Evolutionary conservation across 495 filamentous ascomycete species (phyloP).

Genomic region (Xylaria acuta): DNA sequence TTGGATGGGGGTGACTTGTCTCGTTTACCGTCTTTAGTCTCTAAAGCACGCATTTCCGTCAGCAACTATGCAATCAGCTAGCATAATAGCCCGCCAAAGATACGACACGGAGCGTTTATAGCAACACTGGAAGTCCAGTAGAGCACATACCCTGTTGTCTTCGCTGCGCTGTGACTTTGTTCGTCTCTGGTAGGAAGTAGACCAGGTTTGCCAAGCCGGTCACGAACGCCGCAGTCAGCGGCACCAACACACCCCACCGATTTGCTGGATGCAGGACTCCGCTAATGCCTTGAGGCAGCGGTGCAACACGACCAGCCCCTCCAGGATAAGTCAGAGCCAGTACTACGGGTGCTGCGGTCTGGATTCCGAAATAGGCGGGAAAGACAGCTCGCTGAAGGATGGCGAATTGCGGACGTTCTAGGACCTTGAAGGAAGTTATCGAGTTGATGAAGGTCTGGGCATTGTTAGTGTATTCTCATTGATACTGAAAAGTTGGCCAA

Average conservation of each 20-base stretch:
- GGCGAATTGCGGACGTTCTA: slow-evolving; percentile 81
- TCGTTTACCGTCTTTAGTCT: slow-evolving; percentile 76
- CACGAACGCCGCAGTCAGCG: slow-evolving; percentile 68
- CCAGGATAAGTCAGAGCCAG: slow-evolving; percentile 75
- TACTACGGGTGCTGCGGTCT: slow-evolving; percentile 72
- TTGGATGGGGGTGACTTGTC: slow-evolving; percentile 75
- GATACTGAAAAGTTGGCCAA: background rate
- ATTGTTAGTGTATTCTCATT: background rate
- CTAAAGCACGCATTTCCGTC: slow-evolving; percentile 29
- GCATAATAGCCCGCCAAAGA: background rate
- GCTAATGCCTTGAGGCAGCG: slow-evolving; percentile 49
- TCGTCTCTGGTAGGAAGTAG: slow-evolving; percentile 74
- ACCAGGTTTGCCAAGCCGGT: slow-evolving; percentile 70
- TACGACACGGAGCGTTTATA: background rate
- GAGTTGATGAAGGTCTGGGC: slow-evolving; percentile 79
- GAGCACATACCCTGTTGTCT: slow-evolving; percentile 72
- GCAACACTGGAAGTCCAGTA: background rate
- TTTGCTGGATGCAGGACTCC: slow-evolving; percentile 64
- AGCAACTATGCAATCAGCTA: background rate
- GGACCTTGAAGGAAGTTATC: slow-evolving; percentile 71
- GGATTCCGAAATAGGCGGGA: slow-evolving; percentile 84
- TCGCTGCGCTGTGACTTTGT: slow-evolving; percentile 72
- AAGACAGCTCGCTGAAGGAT: slow-evolving; percentile 79
- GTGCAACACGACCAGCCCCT: slow-evolving; percentile 22
- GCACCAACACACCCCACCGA: slow-evolving; percentile 64